Percentiles rank a stretch among this genome's conserved stretches.
Evolutionary conservation across 2,329 filamentous ascomycete species (phyloP).

Genomic region (Arthrobotrys conoides): DNA sequence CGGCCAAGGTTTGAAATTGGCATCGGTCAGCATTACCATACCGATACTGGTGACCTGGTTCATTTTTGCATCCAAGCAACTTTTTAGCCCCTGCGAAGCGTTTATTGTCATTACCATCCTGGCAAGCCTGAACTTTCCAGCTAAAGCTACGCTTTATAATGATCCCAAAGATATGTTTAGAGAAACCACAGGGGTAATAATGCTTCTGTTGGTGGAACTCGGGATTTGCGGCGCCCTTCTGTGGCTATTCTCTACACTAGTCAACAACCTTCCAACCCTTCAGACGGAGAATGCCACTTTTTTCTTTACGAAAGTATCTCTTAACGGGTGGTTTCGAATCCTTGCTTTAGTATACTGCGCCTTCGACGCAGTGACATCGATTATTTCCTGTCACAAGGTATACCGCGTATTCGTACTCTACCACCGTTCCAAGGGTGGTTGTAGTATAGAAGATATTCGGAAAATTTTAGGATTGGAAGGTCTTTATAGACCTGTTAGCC

Average conservation of each 20-base stretch:
- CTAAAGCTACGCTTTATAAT: constrained; percentile 9
- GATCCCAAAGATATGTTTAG: neutral
- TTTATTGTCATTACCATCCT: constrained; percentile 33
- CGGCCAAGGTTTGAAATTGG: constrained; percentile 26
- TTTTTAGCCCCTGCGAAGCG: constrained; percentile 41
- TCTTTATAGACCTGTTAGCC: neutral
- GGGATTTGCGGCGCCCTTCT: constrained; percentile 29
- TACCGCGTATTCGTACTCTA: neutral
- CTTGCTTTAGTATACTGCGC: constrained; percentile 33
- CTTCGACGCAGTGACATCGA: constrained; percentile 13
- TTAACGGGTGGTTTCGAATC: constrained; percentile 33
- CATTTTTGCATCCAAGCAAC: constrained; percentile 30
- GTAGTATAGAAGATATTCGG: neutral
- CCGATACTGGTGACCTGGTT: constrained; percentile 34
- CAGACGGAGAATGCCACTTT: constrained; percentile 26
- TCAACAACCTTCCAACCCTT: constrained; percentile 29
- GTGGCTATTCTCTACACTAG: constrained; percentile 27
- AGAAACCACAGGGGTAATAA: constrained; percentile 18
- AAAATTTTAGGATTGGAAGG: neutral
- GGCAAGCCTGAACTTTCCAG: constrained; percentile 22
- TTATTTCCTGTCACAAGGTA: constrained; percentile 3
- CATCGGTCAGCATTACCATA: constrained; percentile 32
- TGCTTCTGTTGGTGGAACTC: constrained; percentile 26
- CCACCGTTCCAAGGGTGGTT: neutral
- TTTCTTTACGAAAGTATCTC: constrained; percentile 23